Base-by-base conservation (phyloP, 1,139 yeast species). In the Torulaspora pretoriensis region DNA sequence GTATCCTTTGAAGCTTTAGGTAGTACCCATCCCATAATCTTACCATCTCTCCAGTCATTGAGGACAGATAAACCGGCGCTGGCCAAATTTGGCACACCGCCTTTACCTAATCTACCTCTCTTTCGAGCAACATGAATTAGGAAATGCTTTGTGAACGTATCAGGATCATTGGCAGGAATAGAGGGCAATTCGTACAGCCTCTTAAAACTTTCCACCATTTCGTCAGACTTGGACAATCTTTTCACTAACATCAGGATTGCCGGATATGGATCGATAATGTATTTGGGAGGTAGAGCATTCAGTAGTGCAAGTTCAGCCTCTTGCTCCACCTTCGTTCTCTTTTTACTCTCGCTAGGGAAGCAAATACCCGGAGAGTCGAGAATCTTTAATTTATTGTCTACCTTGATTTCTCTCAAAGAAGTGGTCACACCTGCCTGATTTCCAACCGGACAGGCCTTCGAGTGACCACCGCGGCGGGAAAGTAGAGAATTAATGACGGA, bases 381-480 rank as follows among this genome's bases (percentile, higher is more conserved):
- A 51, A 92, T 75, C 67, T 85, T 87, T 56, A 92, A 76, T 67
- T 89, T 89, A 62, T 81, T 84, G 65, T 92, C 98, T 50, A 92
- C 78, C 69, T 92, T 92, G 49, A 92, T 89, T 67, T 89, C 95
- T 69, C 97, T 80, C 65, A 92, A 72, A 3, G 92, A 73, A 1
- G 96, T 90, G 25, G 98, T 92, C 30, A 92, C 92, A 64, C 98
- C 98, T 3, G 99, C 97, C 69, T 86, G 94, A 60, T 95, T 94
- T 37, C 98, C 99, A 27, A 87, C 95, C 10, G 98, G 97, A 64
- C 98, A 92, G 8, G 92, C 94, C 57, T 75, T 78, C 35, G 80
- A 71, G 22, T 75, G 70, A 35, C 76, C 75, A 42, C 92, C 89
- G 61, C 87, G 94, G 68, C 95, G 82, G 44, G 86, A 77, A 8